Evolutionary conservation across 2,329 filamentous ascomycete genomes (phyloP).

Genomic region (Lachnellula suecica): DNA sequence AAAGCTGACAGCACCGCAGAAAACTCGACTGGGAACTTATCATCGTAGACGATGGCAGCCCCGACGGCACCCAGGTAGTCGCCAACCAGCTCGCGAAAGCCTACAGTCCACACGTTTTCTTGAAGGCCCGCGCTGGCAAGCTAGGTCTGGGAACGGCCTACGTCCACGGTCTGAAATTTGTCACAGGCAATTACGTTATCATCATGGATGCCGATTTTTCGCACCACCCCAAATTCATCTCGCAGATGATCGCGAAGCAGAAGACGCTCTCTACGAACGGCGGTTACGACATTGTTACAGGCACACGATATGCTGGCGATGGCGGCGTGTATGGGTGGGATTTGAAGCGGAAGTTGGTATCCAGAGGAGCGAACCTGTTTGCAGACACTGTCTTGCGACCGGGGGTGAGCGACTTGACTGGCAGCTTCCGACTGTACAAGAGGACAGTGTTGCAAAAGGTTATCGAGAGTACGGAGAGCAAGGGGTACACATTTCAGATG

Average conservation of each 20-base stretch:
- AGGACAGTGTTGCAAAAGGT: constrained; percentile 85
- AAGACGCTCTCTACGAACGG: constrained; percentile 48
- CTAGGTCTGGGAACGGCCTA: constrained; percentile 32
- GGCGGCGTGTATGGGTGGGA: constrained; percentile 97
- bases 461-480: constrained; percentile 86
- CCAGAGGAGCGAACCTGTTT: constrained; percentile 87
- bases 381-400: constrained; percentile 90
- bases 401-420: constrained; percentile 86
- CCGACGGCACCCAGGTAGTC: constrained; percentile 90
- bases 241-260: constrained; percentile 85
- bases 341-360: constrained; percentile 82
- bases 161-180: constrained; percentile 58
- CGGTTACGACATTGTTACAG: constrained; percentile 95
- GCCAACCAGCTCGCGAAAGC: constrained; percentile 86
- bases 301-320: constrained; percentile 86
- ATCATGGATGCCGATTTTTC: constrained; percentile 99
- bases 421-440: constrained; percentile 94
- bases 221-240: constrained; percentile 99
- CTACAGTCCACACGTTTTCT: constrained; percentile 76
- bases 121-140: constrained; percentile 84
- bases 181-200: constrained; percentile 91
- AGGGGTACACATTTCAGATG: constrained; percentile 99
- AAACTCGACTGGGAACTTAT: constrained; percentile 96
- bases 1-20: constrained; percentile 44
- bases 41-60: constrained; percentile 96